Evolutionary conservation across 306 rosid species (phyloP).

Genomic region (Clitoria ternatea): DNA sequence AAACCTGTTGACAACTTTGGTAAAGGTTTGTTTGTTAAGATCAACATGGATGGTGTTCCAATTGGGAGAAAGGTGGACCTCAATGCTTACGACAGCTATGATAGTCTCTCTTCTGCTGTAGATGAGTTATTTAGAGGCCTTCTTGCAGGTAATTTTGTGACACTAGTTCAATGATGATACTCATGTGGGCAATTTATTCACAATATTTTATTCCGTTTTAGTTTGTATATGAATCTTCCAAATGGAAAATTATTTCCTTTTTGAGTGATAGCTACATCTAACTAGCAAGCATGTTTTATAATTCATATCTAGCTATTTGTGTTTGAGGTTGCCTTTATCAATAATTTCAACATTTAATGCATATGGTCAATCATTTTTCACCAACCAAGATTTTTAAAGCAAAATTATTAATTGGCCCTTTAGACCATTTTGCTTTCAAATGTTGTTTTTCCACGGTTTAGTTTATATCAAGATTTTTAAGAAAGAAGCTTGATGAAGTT

Average conservation of each 20-base stretch:
- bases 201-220: not conserved
- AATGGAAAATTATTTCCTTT: not conserved
- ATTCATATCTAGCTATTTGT: not conserved
- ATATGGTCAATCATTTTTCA: slow-evolving; percentile 25
- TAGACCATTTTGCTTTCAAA: not conserved
- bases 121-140: slow-evolving; percentile 84
- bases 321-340: not conserved
- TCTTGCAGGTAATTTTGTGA: slow-evolving; percentile 58
- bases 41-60: slow-evolving; percentile 97
- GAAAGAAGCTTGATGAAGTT: not conserved
- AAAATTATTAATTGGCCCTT: not conserved
- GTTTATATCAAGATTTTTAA: not conserved
- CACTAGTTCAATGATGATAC: not conserved
- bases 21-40: slow-evolving; percentile 88
- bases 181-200: not conserved
- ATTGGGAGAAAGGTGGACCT: slow-evolving; percentile 96
- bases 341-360: slow-evolving; percentile 24
- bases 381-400: slow-evolving; percentile 26
- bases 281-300: not conserved
- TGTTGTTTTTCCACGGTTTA: not conserved
- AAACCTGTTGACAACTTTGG: slow-evolving; percentile 35
- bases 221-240: not conserved
- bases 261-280: not conserved
- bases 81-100: slow-evolving; percentile 65
- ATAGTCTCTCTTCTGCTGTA: slow-evolving; percentile 69